These are phyloP conservation scores for Coemansia sp. DNA, from an alignment of 192 early-diverging fungal species.

Conservation along the genomic window DNA sequence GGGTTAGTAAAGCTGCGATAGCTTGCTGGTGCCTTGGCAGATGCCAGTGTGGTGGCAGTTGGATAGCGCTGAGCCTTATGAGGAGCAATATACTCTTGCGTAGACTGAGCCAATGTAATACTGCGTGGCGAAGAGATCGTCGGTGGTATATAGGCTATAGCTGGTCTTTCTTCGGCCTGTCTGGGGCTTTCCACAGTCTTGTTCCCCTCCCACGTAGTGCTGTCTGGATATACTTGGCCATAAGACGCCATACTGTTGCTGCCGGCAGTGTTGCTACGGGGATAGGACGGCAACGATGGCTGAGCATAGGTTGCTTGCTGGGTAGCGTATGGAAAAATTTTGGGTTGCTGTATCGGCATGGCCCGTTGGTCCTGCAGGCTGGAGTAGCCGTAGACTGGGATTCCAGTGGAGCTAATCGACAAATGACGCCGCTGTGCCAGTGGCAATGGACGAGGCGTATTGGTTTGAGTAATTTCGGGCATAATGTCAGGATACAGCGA, in stretches of 20 bases:
- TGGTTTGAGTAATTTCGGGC: constrained; percentile 21
- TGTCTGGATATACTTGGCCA: neutral
- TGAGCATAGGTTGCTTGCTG: neutral
- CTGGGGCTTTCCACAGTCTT: too few species aligned
- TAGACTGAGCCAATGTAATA: too few species aligned
- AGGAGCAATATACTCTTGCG: too few species aligned
- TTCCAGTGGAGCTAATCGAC: neutral
- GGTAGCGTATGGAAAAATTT: neutral
- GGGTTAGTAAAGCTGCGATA: constrained; percentile 1
- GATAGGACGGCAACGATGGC: neutral
- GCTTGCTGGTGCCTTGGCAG: neutral
- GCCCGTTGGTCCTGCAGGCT: neutral
- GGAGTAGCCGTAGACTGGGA: constrained; percentile 3
- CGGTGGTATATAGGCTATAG: too few species aligned
- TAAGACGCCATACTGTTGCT: neutral
- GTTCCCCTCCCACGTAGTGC: too few species aligned
- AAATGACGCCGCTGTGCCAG: neutral
- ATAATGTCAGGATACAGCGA: constrained; percentile 74
- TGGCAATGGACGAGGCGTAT: neutral
- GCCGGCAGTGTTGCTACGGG: neutral
- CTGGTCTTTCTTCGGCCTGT: too few species aligned
- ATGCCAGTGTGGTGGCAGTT: neutral
- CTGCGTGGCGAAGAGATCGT: too few species aligned
- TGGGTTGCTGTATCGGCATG: neutral
- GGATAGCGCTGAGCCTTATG: too few species aligned